Percentiles rank a stretch among this genome's conserved stretches.
These are phyloP conservation scores for Phaeosphaeriaceae sp. DNA, from an alignment of 2,329 filamentous ascomycete genomes.

Conservation along the genomic window DNA sequence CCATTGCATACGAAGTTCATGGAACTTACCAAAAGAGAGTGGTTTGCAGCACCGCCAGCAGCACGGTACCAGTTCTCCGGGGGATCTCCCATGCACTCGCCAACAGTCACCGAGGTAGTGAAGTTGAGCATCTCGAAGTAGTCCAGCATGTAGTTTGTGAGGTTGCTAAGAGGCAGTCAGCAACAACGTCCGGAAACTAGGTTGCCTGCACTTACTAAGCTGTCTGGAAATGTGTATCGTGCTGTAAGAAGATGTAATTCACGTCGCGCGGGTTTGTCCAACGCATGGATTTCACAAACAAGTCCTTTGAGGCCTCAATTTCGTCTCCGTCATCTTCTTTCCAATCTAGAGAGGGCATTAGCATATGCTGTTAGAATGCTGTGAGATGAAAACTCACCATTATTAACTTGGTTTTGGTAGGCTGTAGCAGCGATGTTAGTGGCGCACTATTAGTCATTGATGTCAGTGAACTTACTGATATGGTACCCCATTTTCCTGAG, in stretches of 20 bases:
- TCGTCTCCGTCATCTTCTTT: not conserved
- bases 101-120: slow-evolving; percentile 60
- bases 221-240: not conserved
- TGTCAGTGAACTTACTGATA: slow-evolving; percentile 32
- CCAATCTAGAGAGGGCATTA: not conserved
- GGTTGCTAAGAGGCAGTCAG: not conserved
- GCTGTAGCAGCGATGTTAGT: not conserved
- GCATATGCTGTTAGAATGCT: not conserved
- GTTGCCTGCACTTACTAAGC: not conserved
- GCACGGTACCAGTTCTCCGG: slow-evolving; percentile 60
- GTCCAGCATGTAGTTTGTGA: not conserved
- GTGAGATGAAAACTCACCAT: not conserved
- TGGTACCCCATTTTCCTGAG: slow-evolving; percentile 59
- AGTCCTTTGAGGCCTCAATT: not conserved
- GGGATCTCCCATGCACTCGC: slow-evolving; percentile 64
- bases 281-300: not conserved
- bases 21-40: not conserved
- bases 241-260: not conserved
- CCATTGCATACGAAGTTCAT: too few relatives aligned
- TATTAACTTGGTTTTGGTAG: not conserved
- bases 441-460: not conserved
- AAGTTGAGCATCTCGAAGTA: not conserved
- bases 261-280: not conserved
- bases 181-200: not conserved
- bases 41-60: slow-evolving; percentile 1